A percentile compares a stretch with the other conserved stretches of the same genome.
Evolutionary conservation across 106 monocot genomes (phyloP).

Genomic region (Cymbidium sinense): DNA sequence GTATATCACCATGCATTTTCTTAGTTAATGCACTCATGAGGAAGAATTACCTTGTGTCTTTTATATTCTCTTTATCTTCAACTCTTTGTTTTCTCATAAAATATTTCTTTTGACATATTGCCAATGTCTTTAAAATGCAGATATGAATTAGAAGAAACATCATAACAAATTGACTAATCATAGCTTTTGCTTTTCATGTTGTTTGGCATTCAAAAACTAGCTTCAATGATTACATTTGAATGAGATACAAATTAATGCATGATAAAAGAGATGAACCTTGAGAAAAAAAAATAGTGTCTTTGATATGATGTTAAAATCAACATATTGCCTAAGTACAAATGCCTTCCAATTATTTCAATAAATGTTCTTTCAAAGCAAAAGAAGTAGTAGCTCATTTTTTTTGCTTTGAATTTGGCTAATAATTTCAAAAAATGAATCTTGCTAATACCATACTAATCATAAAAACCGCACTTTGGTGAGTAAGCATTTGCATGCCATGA

Average conservation of each 20-base stretch:
- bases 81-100: background rate
- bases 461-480: constrained; percentile 17
- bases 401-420: background rate
- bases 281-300: background rate
- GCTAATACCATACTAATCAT: constrained; percentile 21
- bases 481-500: background rate
- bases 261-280: background rate
- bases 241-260: constrained; percentile 1
- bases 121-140: too few species aligned
- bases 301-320: background rate
- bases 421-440: background rate
- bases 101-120: background rate
- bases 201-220: constrained; percentile 1
- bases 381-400: background rate
- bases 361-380: too few species aligned
- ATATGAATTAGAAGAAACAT: constrained; percentile 1
- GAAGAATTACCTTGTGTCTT: too few species aligned
- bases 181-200: background rate
- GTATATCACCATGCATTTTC: too few species aligned
- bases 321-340: background rate
- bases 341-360: too few species aligned
- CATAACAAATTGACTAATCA: background rate
- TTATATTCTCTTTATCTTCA: background rate
- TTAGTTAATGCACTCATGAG: too few species aligned
- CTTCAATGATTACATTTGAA: background rate